These are phyloP conservation scores for Yamadazyma triangularis DNA, from an alignment of 1,139 yeast species.

Conservation along the genomic window DNA sequence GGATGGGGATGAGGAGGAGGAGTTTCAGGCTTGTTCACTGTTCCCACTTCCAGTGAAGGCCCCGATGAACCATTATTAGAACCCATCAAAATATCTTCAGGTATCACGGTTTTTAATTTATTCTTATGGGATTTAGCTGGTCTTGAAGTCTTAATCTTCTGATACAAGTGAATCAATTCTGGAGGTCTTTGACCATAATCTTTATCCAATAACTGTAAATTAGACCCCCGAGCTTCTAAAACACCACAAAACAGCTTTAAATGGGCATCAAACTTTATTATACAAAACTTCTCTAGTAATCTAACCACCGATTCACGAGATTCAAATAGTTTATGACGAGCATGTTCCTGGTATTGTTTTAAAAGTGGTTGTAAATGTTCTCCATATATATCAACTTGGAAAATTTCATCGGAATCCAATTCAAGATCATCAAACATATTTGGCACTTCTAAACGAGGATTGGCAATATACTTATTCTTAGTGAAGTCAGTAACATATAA, in stretches of 20 bases:
- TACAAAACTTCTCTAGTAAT: background rate
- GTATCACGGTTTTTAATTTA: background rate
- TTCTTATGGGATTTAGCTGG: background rate
- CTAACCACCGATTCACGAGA: background rate
- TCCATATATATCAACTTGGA: constrained; percentile 2
- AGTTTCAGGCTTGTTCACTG: background rate
- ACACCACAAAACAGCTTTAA: background rate
- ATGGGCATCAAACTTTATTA: background rate
- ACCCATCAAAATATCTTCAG: background rate
- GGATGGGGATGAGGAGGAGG: background rate
- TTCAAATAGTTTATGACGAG: background rate
- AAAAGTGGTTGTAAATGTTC: constrained; percentile 1
- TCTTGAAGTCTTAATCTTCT: background rate
- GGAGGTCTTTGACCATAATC: background rate
- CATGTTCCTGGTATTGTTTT: background rate
- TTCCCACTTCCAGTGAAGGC: no score
- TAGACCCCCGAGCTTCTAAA: background rate
- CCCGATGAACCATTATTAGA: no score
- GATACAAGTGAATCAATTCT: background rate
- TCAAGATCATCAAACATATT: background rate
- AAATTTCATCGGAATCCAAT: background rate
- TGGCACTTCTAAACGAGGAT: background rate
- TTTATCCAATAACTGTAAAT: background rate
- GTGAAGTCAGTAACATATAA: constrained; percentile 20
- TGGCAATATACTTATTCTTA: constrained; percentile 6